Base-by-base conservation (phyloP, 768 basidiomycete species). In the Hortiboletus campestris region DNA sequence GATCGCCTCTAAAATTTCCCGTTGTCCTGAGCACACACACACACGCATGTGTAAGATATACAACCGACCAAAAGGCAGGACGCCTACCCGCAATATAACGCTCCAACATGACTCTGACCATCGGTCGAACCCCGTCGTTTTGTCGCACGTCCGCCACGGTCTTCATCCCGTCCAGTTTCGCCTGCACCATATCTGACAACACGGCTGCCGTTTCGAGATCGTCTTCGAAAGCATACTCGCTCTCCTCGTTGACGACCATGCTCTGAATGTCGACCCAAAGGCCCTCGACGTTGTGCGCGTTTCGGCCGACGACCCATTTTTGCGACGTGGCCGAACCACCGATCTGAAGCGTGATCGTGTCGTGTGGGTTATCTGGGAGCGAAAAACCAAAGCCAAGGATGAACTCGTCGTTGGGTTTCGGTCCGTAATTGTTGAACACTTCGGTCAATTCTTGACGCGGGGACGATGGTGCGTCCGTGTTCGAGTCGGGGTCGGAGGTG, bases 351-450 rank as follows among this genome's bases (percentile, higher is more conserved):
- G 89, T 77, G 62, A 95, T 88, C 1, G 88, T 90, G 65, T 97
- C 95, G 64, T 94, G 91, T 0, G 88, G 88, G 60, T 97, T 97
- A 29, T 83, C 59, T 2, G 80, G 74, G 4, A 95, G 67, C 0
- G 89, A 83, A 72, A 98, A 98, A 1, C 96, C 95, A 65, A 97
- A 98, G 6, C 91, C 93, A 5, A 98, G 79, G 44, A 98, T 83
- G 42, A 98, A 80, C 70, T 95, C 91, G 28, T 91, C 80, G 69
- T 96, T 95, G 0, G 92, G 84, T 67, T 97, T 97, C 0, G 86
- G 82, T 0, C 94, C 95, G 69, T 97, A 97, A 68, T 96, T 96
- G 74, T 94, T 96, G 74, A 87, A 84, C 19, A 95, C 74, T 67
- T 67, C 58, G 31, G 54, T 12, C 47, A 76, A 64, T 16, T n/a